phyloP scores from a whole-genome alignment of 176 grass and related monocot genomes.

The Chloris gayana region DNA sequence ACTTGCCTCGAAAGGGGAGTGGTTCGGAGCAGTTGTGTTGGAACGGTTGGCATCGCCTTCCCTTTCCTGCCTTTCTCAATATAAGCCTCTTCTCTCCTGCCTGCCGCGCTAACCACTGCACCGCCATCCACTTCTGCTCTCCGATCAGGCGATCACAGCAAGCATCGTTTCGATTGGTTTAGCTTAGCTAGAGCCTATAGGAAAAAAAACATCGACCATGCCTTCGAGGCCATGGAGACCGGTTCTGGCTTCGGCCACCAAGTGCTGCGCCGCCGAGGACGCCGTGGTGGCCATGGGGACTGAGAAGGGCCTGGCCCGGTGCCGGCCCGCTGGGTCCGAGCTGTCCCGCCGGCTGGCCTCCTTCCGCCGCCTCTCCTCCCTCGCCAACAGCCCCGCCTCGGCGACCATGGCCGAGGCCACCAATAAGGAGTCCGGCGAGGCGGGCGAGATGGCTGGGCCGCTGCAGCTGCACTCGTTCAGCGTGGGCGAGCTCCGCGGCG shows the following conservation, averaged over 20 bases:
- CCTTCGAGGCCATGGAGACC: conserved; percentile 70
- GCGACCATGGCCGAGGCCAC: neutral
- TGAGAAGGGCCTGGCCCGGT: conserved; percentile 56
- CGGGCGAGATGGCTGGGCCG: conserved; percentile 31
- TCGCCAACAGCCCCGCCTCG: conserved; percentile 52
- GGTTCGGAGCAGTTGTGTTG: conserved; percentile 87
- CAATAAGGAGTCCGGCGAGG: too few species aligned
- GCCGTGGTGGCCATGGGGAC: conserved; percentile 42
- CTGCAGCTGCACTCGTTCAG: conserved; percentile 77
- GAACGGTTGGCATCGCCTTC: conserved; percentile 54
- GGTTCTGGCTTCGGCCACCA: conserved; percentile 60
- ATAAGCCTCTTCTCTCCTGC: conserved; percentile 36
- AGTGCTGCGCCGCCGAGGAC: conserved; percentile 86
- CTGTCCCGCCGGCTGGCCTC: conserved; percentile 75
- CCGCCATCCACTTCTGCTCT: neutral
- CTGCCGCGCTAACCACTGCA: conserved; percentile 18
- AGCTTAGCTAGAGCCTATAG: too few species aligned
- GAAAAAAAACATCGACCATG: neutral
- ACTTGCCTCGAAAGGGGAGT: conserved; percentile 52
- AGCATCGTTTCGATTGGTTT: too few species aligned
- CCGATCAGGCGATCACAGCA: too few species aligned
- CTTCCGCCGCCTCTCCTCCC: conserved; percentile 65
- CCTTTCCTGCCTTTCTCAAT: conserved; percentile 6
- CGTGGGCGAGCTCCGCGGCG: conserved; percentile 67
- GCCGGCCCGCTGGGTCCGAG: conserved; percentile 61